phyloP scores from a whole-genome alignment of 108 stramenopile genomes.

The Cyclotella distinguenda region DNA sequence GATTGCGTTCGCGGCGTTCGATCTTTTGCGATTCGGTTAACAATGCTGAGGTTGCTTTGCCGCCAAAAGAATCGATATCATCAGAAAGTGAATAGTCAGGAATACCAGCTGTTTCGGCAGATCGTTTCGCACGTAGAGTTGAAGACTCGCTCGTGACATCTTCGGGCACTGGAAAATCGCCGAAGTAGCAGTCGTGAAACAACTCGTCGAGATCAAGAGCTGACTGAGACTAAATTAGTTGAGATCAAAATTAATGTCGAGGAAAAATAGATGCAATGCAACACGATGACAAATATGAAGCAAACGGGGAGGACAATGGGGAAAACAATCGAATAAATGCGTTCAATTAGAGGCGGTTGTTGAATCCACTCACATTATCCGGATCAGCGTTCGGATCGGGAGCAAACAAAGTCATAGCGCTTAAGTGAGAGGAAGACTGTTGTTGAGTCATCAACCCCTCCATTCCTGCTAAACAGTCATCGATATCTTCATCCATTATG shows the following conservation, averaged over 20 bases:
- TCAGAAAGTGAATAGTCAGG: too few species aligned
- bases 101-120: slow-evolving; percentile 45
- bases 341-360: too few species aligned
- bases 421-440: too few species aligned
- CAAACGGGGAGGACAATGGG: not conserved
- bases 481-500: too few species aligned
- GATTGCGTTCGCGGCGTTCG: slow-evolving; percentile 84
- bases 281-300: not conserved
- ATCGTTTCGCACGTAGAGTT: slow-evolving; percentile 42
- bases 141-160: slow-evolving; percentile 26
- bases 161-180: slow-evolving; percentile 64
- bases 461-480: too few species aligned
- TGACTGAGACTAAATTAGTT: slow-evolving; percentile 8
- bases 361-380: slow-evolving; percentile 31
- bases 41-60: slow-evolving; percentile 39
- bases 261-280: too few species aligned
- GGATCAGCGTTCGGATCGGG: slow-evolving; percentile 38
- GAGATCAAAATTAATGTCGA: not conserved
- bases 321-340: too few species aligned
- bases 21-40: slow-evolving; percentile 84
- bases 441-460: too few species aligned
- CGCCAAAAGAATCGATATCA: too few species aligned
- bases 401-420: slow-evolving; percentile 47
- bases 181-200: slow-evolving; percentile 85
- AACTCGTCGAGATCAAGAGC: slow-evolving; percentile 83